phyloP scores from a whole-genome alignment of 2,329 filamentous ascomycete genomes.

The Neophaeococcomyces mojaviensis region DNA sequence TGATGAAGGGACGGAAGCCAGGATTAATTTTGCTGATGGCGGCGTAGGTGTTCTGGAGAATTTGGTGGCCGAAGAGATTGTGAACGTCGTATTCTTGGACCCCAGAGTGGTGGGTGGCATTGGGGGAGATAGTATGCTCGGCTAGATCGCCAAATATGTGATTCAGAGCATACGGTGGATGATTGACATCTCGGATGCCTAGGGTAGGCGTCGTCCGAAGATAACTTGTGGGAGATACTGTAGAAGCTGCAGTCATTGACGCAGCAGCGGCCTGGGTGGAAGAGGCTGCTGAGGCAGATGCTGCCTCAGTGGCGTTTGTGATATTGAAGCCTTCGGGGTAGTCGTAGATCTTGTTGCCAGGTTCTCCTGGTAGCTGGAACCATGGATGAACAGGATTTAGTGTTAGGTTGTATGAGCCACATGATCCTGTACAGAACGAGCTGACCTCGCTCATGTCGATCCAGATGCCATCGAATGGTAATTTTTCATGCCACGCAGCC shows the following conservation, averaged over 20 bases:
- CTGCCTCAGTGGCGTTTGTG: conserved; percentile 61
- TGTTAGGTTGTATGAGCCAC: conserved; percentile 57
- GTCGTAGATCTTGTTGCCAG: conserved; percentile 38
- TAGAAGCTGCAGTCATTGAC: conserved; percentile 27
- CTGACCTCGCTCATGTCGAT: conserved; percentile 57
- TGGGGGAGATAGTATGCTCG: conserved; percentile 65
- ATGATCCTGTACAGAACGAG: conserved; percentile 64
- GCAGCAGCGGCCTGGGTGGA: conserved; percentile 42
- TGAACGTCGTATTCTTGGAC: conserved; percentile 70
- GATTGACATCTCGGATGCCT: conserved; percentile 59
- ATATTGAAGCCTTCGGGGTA: conserved; percentile 65
- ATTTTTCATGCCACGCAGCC: conserved; percentile 43
- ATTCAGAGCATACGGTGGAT: conserved; percentile 70
- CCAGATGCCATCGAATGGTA: conserved; percentile 50
- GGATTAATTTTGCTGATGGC: conserved; percentile 59
- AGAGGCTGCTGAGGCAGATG: conserved; percentile 49
- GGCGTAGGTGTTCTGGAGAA: conserved; percentile 68
- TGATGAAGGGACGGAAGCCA: conserved; percentile 70
- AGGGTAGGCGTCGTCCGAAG: conserved; percentile 54
- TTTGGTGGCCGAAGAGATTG: conserved; percentile 68
- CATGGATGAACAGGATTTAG: conserved; percentile 62
- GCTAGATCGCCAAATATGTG: conserved; percentile 65
- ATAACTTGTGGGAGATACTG: conserved; percentile 39
- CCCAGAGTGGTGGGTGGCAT: conserved; percentile 69
- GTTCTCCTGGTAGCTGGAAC: conserved; percentile 59